Conservation (phyloP, 2,329 filamentous ascomycete species). For the Alternaria triticimaculans region DNA sequence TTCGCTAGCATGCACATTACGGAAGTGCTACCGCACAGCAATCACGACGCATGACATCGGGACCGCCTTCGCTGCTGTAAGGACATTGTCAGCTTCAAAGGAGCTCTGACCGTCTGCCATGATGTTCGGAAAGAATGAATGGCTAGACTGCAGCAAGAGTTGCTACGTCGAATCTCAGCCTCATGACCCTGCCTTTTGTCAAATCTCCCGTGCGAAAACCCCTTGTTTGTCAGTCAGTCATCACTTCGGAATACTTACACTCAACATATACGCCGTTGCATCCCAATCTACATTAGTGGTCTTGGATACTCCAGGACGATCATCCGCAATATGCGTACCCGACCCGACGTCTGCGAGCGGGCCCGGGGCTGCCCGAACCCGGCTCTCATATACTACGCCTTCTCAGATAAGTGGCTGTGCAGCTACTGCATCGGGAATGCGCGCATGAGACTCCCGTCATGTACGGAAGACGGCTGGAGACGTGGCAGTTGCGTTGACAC, state of each 20-base stretch:
- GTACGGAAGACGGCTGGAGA: not conserved
- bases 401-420: constrained; percentile 6
- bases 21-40: not conserved
- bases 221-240: not conserved
- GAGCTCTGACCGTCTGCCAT: not conserved
- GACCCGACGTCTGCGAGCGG: not conserved
- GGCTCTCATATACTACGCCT: not conserved
- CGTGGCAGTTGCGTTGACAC: constrained; percentile 1
- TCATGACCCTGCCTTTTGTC: not conserved
- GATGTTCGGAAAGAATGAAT: not conserved
- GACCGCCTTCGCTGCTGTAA: not conserved
- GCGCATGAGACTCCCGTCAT: not conserved
- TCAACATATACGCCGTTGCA: not conserved
- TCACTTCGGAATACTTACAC: not conserved
- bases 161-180: not conserved
- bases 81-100: not conserved
- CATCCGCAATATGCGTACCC: not conserved
- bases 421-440: not conserved
- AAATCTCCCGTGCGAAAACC: not conserved
- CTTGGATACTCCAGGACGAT: not conserved
- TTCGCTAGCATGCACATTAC: not conserved
- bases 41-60: not conserved
- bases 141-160: not conserved
- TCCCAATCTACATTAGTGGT: not conserved
- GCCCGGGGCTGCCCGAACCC: not conserved